Conservation (phyloP, 2,329 filamentous ascomycete genomes). For the Aspergillus texensis region DNA sequence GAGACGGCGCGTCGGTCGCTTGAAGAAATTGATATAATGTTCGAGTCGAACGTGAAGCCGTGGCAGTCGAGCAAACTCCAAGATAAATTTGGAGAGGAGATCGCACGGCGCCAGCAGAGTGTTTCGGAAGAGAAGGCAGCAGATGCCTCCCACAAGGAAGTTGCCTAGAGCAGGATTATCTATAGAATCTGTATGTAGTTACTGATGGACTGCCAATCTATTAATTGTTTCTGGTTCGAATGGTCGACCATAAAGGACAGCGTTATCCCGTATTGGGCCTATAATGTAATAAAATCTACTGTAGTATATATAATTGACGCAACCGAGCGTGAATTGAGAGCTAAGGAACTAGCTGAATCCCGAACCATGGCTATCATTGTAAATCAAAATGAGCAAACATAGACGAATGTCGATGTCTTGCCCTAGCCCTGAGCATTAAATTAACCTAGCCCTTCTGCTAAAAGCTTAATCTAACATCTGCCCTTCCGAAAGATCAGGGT, state of each 20-base stretch:
- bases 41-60: slow-evolving; percentile 44
- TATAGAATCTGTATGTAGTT: not conserved
- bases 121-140: slow-evolving; percentile 14
- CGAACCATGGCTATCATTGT: no score
- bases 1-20: slow-evolving; percentile 72
- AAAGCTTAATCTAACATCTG: no score
- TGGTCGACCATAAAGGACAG: no score
- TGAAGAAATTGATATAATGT: slow-evolving; percentile 76
- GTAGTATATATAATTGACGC: no score
- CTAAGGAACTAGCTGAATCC: no score
- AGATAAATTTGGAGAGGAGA: slow-evolving; percentile 28
- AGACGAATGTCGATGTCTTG: not conserved
- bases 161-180: slow-evolving; percentile 8
- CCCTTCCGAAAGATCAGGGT: no score
- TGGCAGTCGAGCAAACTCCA: slow-evolving; percentile 32
- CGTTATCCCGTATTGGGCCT: no score
- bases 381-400: not conserved
- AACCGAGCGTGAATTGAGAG: no score
- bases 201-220: no score
- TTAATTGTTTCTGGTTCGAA: no score
- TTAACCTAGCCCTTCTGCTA: no score
- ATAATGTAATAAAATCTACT: no score
- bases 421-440: not conserved
- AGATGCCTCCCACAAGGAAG: slow-evolving; percentile 18
- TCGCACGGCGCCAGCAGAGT: slow-evolving; percentile 24